Evolutionary conservation across 495 filamentous ascomycete genomes (phyloP), one percentile per base, ranked within the genome.

Genomic region (Venustampulla echinocandica): DNA sequence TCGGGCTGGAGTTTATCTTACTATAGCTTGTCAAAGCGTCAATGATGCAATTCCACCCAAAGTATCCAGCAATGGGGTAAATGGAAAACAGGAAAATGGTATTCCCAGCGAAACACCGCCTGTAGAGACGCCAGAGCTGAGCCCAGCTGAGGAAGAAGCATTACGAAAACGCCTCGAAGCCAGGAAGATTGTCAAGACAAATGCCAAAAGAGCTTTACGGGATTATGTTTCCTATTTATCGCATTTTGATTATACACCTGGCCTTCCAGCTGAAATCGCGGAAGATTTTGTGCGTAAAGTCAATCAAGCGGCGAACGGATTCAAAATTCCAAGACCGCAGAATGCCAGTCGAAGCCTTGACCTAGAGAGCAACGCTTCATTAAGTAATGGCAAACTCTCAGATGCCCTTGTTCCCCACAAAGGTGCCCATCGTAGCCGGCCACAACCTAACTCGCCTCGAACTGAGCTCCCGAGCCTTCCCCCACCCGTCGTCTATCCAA

Each of bases 241-340:
- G 7, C 68, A 79, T 49, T 82, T 87, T 47, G 82, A 88, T 55
- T 89, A 89, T 60, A 84, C 84, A 2, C 80, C 84, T 1, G 77
- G 84, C 37, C 60, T 85, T 17, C 69, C 79, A 17, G 60, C 77
- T 22, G 75, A 80, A 36, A 67, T 80, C 19, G 74, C 76, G 19
- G 75, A 85, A 53, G 81, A 84, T 10, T 84, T 85, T 55, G 65
- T 82, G 25, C 74, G 70, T 30, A 79, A 77, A 46, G 73, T 84
- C 4, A 78, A 79, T 52, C 68, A 69, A 44, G 68, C 73, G 6
- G 71, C 76, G 19, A 69, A 71, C 50, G 62, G 67, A 3, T 64
- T 50, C 38, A 67, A 64, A 50, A 62, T 56, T 28, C 45, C 52
- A 10, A 51, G 46, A 36, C 46, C 56, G 19, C 54, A 58, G 24